Percentiles rank a stretch among this genome's conserved stretches.
phyloP scores from a whole-genome alignment of 805 yeast species.

The Candida manassasensis region DNA sequence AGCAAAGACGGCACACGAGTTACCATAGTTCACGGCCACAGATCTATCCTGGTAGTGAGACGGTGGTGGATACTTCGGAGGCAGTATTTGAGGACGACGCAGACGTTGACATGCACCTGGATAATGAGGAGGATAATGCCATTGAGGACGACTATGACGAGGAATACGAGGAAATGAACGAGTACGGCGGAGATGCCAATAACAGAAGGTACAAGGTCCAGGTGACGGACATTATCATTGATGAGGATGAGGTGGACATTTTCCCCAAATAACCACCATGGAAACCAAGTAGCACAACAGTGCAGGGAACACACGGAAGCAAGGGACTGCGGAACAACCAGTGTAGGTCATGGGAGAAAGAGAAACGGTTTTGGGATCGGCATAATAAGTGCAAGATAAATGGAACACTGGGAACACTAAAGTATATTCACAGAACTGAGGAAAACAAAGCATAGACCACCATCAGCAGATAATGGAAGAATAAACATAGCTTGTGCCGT shows the following conservation, averaged over 20 bases:
- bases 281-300: too few relatives aligned
- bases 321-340: too few relatives aligned
- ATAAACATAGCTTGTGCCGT: too few relatives aligned
- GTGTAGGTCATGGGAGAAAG: too few relatives aligned
- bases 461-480: too few relatives aligned
- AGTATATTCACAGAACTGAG: too few relatives aligned
- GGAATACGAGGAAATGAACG: constrained; percentile 10
- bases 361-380: too few relatives aligned
- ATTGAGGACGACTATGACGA: constrained; percentile 9
- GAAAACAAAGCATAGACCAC: too few relatives aligned
- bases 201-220: constrained; percentile 30
- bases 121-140: constrained; percentile 12
- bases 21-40: constrained; percentile 22
- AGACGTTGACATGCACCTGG: constrained; percentile 7
- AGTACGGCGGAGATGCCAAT: constrained; percentile 19
- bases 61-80: constrained; percentile 4
- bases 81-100: constrained; percentile 13
- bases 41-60: constrained; percentile 1
- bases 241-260: constrained; percentile 29
- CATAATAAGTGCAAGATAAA: too few relatives aligned
- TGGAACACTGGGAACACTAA: too few relatives aligned
- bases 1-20: constrained; percentile 28
- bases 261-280: constrained; percentile 15
- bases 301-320: too few relatives aligned
- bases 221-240: constrained; percentile 37